Base-by-base conservation (phyloP, 352 stramenopile species). In the Globisporangium heterothallicum region DNA sequence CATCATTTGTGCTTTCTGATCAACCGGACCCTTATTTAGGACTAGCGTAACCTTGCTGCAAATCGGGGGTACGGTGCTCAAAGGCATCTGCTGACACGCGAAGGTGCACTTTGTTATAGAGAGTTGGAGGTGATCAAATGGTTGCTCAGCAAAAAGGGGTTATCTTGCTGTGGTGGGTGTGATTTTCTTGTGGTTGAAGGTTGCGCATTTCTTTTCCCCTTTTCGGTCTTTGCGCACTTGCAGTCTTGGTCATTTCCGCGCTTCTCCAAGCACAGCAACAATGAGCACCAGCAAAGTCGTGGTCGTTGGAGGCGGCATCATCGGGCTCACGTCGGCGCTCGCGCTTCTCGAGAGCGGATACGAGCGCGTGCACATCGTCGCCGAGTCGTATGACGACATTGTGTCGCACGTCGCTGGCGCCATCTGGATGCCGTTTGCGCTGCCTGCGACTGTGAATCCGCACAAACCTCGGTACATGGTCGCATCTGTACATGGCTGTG, bases 341-440 rank as follows among this genome's bases (percentile, higher is more conserved):
- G 71, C 76, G 36, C 70, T 89, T 51, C 63, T 87, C 41, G 63
- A 85, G 59, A 61, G 41, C 25, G 78, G 75, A 10, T 85, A 74
- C 60, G 29, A 1, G 2, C 24, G 55, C 40, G 75, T 89, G 42
- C 63, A 53, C 36, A 43, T 89, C n/a, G 61, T 85, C 3, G 75
- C 74, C 18, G 66, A 59, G 14, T 54, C 50, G 40, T 86, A 83
- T 44, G 75, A 87, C n/a, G 67, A 52, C 35, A 77, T 68, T 44
- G 78, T 78, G 25, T 89, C 78, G 22, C 75, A 87, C 51, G 65
- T 84, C 6, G 78, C 78, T 9, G 78, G 78, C n/a, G 78, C 74
- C 5, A 69, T 88, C 27, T 88, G 75, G 78, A 83, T 84, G 68
- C 78, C 78, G 1, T 88, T 88, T 51, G 77, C 76, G 40, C 51